Evolutionary conservation across 228 moss, liverwort and hornwort genomes (phyloP), one percentile per base, ranked within the genome.

Genomic region (Sphagnum fallax): DNA sequence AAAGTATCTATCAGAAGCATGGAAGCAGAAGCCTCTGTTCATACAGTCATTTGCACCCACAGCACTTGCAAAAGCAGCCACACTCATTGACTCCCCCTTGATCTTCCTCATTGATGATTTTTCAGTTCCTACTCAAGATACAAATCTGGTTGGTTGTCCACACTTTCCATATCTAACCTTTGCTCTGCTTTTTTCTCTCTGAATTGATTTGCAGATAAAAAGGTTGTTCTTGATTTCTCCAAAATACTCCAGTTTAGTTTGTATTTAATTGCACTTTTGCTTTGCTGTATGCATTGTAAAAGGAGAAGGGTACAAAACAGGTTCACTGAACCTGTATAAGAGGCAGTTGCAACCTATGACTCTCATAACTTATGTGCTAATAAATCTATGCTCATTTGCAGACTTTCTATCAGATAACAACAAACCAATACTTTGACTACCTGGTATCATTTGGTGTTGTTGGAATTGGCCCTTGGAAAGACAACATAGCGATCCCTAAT

Each of bases 41-140:
- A 88, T 97, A 51, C 93, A 97, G 71, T 97, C 96, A 4, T 97
- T 97, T 71, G 96, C 96, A 67, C 96, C 93, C 10, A 76, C 91
- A 47, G 64, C 89, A 52, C 84, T 97, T 16, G 51, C 51, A 65
- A 88, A 97, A 63, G 74, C 72, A 52, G 83, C 83, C n/a, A 93
- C 83, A n/a, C 65, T 76, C 48, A 93, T 67, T 11, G 75, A 86
- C 52, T 88, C 88, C 47, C 96, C 96, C 61, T 58, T 82, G 67
- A 0, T 97, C 13, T 86, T 93, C 60, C 93, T 97, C 63, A 91
- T 97, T 52, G 96, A 93, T 67, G 87, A 88, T 13, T 49, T 74
- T 8, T 75, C 77, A 7, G 62, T 71, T 50, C 77, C 65, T 48
- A 97, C 96, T 52, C 88, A 97, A 68, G 96, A 97, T 69, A 93